Percentiles rank a stretch among this genome's conserved stretches.
Conservation (phyloP, 2,329 filamentous ascomycete genomes). For the Sclerotinia borealis region DNA sequence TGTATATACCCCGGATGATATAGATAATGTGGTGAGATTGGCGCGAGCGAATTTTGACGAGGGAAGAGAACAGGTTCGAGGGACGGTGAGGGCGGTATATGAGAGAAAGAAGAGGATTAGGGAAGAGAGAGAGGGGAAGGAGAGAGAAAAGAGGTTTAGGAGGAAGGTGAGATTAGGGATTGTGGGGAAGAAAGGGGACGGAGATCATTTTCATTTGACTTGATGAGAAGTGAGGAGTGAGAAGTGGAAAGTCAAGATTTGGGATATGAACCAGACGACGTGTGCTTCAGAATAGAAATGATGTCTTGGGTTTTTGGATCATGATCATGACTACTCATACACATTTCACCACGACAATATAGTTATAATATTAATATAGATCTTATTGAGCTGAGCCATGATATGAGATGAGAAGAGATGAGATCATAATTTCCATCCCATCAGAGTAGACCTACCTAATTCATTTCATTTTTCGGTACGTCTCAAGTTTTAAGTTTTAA, state of each 20-base stretch:
- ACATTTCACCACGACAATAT: neutral
- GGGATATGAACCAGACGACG: too few species aligned
- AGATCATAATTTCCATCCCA: neutral
- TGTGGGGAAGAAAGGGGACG: constrained; percentile 53
- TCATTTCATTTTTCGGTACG: too few species aligned
- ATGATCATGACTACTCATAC: too few species aligned
- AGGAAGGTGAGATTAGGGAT: constrained; percentile 44
- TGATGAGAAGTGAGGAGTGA: neutral
- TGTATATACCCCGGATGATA: constrained; percentile 84
- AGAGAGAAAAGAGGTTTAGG: constrained; percentile 39
- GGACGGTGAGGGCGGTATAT: constrained; percentile 81
- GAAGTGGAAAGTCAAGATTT: too few species aligned
- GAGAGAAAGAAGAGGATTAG: constrained; percentile 76
- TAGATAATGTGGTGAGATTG: constrained; percentile 76
- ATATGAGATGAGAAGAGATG: too few species aligned
- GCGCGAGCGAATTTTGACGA: constrained; percentile 83
- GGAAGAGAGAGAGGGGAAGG: constrained; percentile 44
- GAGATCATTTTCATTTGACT: constrained; percentile 36
- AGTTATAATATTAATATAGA: too few species aligned
- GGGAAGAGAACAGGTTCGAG: constrained; percentile 69
- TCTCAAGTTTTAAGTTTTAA: too few species aligned
- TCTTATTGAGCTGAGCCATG: too few species aligned
- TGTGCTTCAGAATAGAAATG: neutral
- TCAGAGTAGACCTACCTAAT: too few species aligned
- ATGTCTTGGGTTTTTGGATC: neutral